Evolutionary conservation across 148 eudicot species (phyloP), one percentile per base, ranked within the genome.

Genomic region (Spergularia marina): DNA sequence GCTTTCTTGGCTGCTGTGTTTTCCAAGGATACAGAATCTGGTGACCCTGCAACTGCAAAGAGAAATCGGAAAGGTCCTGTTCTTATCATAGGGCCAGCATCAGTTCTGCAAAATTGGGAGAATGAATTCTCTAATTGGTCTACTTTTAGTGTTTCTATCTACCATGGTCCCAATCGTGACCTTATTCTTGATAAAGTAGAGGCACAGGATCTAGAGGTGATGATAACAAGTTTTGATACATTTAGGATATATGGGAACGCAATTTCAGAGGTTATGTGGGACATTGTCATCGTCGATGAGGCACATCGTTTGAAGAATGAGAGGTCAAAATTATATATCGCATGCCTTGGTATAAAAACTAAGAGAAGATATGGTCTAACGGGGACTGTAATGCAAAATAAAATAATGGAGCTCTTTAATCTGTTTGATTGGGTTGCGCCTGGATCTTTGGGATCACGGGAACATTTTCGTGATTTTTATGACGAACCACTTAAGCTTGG

Each of bases 401-500:
- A 89, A 73, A 89, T 95, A 34, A 95, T 92, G 96, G 99, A 95
- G 77, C 84, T 95, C 57, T 95, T 89, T 73, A 95, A 95, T 84
- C 91, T 95, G 66, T 90, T 95, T 80, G 99, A 95, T 77, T 92
- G 91, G 96, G 97, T 84, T 60, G 89, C 82, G 12, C 99, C 99
- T 60, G 92, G 92, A 73, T 83, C 92, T 59, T 83, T 95, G 82
- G 99, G 99, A 57, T 86, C 94, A 20, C 86, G 97, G 13, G 99
- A 95, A 65, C 99, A 95, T 85, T 95, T 95, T 78, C 90, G 97
- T 63, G 90, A 92, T 30, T 95, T 77, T 80, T 95, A 95, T 82
- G 99, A 90, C 23, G 98, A 95, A 72, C 97, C 98, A 73, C 91
- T 95, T 51, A 95, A 90, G 88, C 97, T 86, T 68, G 98, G 98